Percentiles rank a stretch among this genome's conserved stretches.
Conservation (phyloP, 2,329 filamentous ascomycete genomes). For the Colletotrichum theobromicola region DNA sequence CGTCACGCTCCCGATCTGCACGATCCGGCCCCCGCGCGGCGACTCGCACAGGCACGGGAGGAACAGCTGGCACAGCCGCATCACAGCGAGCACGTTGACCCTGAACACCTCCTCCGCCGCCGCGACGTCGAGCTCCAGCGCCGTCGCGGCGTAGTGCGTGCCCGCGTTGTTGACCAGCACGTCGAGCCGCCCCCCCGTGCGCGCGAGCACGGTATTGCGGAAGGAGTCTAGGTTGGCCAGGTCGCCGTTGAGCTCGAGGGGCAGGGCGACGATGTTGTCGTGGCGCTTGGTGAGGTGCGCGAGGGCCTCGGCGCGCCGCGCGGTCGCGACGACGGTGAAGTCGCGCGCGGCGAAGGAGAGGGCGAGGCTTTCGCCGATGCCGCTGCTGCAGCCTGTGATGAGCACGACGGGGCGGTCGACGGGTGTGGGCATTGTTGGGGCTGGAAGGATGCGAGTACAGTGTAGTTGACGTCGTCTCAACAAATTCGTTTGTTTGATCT, state of each 20-base stretch:
- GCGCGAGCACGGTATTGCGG: not conserved
- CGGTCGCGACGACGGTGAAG: slow-evolving; percentile 22
- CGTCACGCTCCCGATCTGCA: slow-evolving; percentile 20
- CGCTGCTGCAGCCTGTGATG: slow-evolving; percentile 18
- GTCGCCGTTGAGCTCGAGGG: slow-evolving; percentile 8
- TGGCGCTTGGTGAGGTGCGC: slow-evolving; percentile 9
- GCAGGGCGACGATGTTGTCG: slow-evolving; percentile 16
- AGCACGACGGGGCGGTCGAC: not conserved
- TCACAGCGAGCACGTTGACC: not conserved
- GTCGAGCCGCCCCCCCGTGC: not conserved
- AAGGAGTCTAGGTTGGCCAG: not conserved
- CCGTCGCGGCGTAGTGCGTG: not conserved
- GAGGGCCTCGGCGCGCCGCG: slow-evolving; percentile 10
- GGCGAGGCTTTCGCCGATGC: slow-evolving; percentile 20
- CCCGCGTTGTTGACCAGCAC: not conserved
- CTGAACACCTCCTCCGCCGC: not conserved
- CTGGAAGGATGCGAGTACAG: not conserved
- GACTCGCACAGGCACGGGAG: not conserved
- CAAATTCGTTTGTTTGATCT: not conserved
- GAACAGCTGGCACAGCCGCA: not conserved
- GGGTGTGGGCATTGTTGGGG: not conserved
- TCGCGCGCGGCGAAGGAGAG: slow-evolving; percentile 3
- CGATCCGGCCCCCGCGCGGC: slow-evolving; percentile 10
- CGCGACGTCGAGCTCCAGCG: not conserved
- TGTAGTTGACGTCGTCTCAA: not conserved